Conservation (phyloP, 2,329 filamentous ascomycete species). For the Metarhizium humberi region DNA sequence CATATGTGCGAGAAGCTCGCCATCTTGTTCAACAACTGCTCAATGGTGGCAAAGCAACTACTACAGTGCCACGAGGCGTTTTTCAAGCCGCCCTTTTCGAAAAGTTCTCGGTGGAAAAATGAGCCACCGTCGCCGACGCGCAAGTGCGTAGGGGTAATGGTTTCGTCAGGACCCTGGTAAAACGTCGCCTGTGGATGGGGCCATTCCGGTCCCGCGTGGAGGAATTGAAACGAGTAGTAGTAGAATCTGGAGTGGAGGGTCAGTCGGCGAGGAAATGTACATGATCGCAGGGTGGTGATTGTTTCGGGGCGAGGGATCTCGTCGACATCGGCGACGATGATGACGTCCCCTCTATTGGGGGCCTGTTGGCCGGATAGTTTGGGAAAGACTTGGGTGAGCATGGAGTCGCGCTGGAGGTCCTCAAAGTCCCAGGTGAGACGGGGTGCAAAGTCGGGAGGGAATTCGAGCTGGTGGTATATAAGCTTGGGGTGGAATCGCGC, state of each 20-base stretch:
- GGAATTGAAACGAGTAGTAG: constrained; percentile 49
- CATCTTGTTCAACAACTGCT: constrained; percentile 46
- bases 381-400: constrained; percentile 48
- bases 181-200: constrained; percentile 50
- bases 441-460: constrained; percentile 30
- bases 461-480: constrained; percentile 46
- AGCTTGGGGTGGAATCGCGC: constrained; percentile 47
- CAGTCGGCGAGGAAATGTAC: constrained; percentile 41
- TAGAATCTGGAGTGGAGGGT: constrained; percentile 44
- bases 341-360: constrained; percentile 40
- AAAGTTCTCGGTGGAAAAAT: constrained; percentile 23
- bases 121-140: constrained; percentile 36
- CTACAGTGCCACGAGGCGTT: constrained; percentile 55
- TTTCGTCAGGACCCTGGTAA: constrained; percentile 30
- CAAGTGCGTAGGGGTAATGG: constrained; percentile 44
- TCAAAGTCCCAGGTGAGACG: constrained; percentile 39
- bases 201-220: constrained; percentile 34
- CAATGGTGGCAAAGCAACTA: constrained; percentile 47
- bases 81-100: constrained; percentile 33
- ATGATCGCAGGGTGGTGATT: constrained; percentile 37
- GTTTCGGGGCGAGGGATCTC: constrained; percentile 47
- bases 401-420: constrained; percentile 43
- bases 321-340: constrained; percentile 52
- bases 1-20: constrained; percentile 44
- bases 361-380: constrained; percentile 29